Conservation (phyloP, 371 early-diverging fungal species). For the Massospora cicadina region DNA sequence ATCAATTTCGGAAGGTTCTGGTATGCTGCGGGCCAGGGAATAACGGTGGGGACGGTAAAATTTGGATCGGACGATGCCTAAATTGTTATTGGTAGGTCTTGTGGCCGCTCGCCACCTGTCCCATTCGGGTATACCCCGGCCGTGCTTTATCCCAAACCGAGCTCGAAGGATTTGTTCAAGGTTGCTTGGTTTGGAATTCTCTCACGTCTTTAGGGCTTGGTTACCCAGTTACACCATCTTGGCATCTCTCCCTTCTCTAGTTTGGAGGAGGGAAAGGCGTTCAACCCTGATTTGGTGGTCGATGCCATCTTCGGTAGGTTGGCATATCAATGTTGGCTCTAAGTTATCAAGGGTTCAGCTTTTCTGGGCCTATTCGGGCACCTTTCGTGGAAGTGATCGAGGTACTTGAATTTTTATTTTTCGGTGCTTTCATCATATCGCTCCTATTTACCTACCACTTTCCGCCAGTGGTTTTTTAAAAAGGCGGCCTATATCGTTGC, state of each 20-base stretch:
- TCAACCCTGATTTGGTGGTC: slow-evolving; percentile 40
- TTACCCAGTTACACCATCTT: slow-evolving; percentile 47
- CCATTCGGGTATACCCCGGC: slow-evolving; percentile 70
- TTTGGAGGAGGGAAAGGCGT: slow-evolving; percentile 18
- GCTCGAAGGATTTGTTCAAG: slow-evolving; percentile 41
- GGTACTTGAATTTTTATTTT: slow-evolving; percentile 16
- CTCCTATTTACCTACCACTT: too few relatives aligned
- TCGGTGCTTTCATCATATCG: too few relatives aligned
- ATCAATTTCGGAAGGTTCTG: slow-evolving; percentile 14
- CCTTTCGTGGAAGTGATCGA: slow-evolving; percentile 56
- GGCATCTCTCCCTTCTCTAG: slow-evolving; percentile 36
- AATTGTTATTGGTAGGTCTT: slow-evolving; percentile 26
- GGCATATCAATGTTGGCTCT: not conserved
- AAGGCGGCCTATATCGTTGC: slow-evolving; percentile 41
- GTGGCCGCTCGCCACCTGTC: slow-evolving; percentile 78
- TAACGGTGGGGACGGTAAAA: slow-evolving; percentile 84
- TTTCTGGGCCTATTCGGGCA: slow-evolving; percentile 53
- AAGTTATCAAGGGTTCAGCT: slow-evolving; percentile 52
- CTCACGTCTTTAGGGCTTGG: slow-evolving; percentile 24
- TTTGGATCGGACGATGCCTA: not conserved
- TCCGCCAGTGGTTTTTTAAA: slow-evolving; percentile 18
- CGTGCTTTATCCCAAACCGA: slow-evolving; percentile 61
- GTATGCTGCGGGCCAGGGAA: slow-evolving; percentile 79
- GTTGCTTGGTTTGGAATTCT: slow-evolving; percentile 17
- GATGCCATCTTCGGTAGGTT: slow-evolving; percentile 72